A percentile compares a stretch with the other conserved stretches of the same genome.
Conservation (phyloP, 495 filamentous ascomycete species). For the Daldinia concentrica region DNA sequence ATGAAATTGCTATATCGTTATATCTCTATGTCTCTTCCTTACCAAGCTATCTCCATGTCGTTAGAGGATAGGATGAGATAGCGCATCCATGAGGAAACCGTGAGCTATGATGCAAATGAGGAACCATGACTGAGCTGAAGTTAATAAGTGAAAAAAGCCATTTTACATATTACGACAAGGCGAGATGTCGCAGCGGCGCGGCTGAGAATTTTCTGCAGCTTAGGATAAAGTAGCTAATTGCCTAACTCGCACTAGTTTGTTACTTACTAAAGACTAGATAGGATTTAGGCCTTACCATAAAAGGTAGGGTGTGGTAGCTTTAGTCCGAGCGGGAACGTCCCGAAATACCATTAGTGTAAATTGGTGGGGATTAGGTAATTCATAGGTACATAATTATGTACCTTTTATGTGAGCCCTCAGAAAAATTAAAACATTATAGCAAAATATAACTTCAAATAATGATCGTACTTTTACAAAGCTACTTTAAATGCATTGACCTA, state of each 20-base stretch:
- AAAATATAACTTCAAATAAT: too few relatives aligned
- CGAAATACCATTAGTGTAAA: not conserved
- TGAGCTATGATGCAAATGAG: not conserved
- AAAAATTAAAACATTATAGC: too few relatives aligned
- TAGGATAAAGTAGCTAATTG: slow-evolving; percentile 18
- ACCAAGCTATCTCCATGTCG: not conserved
- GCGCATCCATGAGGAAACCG: not conserved
- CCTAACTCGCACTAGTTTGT: slow-evolving; percentile 23
- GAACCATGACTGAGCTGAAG: slow-evolving; percentile 13
- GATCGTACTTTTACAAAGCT: too few relatives aligned
- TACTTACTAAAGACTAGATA: slow-evolving; percentile 5
- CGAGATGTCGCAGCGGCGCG: slow-evolving; percentile 19
- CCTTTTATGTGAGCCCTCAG: too few relatives aligned
- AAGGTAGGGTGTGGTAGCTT: not conserved
- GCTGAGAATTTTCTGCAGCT: slow-evolving; percentile 36
- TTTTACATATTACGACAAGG: slow-evolving; percentile 17
- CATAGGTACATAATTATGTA: not conserved
- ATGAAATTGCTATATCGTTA: slow-evolving; percentile 6
- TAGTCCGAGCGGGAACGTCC: slow-evolving; percentile 2
- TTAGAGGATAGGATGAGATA: slow-evolving; percentile 2
- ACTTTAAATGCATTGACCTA: too few relatives aligned
- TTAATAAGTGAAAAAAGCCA: slow-evolving; percentile 1
- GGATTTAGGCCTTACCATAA: not conserved
- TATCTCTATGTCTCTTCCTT: not conserved
- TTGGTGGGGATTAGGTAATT: not conserved